These are phyloP conservation scores for Globisporangium irregulare DNA, from an alignment of 352 stramenopile genomes.

Conservation along the genomic window DNA sequence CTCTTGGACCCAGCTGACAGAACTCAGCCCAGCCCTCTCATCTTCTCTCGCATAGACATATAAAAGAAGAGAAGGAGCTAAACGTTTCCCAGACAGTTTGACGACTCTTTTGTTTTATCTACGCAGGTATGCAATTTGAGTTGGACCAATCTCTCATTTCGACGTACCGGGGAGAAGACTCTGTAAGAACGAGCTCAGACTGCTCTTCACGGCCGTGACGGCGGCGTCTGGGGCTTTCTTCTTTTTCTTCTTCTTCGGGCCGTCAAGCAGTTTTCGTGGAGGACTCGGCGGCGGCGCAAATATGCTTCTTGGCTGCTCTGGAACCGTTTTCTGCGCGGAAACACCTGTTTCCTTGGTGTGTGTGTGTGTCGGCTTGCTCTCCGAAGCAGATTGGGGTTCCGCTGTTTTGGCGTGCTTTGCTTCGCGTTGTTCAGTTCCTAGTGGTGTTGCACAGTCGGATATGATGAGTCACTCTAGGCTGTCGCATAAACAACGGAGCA, in stretches of 20 bases:
- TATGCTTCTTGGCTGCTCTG: slow-evolving; percentile 30
- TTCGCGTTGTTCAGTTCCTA: slow-evolving; percentile 7
- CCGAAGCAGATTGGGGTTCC: background rate
- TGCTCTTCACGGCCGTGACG: slow-evolving; percentile 56
- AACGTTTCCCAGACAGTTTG: no score
- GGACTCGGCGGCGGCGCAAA: slow-evolving; percentile 54
- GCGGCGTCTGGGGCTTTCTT: slow-evolving; percentile 30
- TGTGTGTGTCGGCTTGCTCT: background rate
- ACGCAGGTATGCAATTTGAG: background rate
- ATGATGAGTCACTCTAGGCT: background rate
- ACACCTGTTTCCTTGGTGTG: background rate
- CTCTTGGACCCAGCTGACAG: slow-evolving; percentile 15
- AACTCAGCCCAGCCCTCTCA: background rate
- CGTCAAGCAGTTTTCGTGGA: slow-evolving; percentile 67
- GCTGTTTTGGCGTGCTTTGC: slow-evolving; percentile 30
- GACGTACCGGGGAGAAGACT: slow-evolving; percentile 32
- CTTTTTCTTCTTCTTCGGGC: slow-evolving; percentile 74
- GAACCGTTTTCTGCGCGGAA: background rate
- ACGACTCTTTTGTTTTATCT: background rate
- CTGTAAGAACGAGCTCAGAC: slow-evolving; percentile 58
- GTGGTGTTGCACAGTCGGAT: background rate
- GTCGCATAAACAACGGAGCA: background rate
- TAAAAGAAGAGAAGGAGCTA: background rate
- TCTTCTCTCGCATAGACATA: background rate
- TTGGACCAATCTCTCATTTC: slow-evolving; percentile 24